Percentiles rank a stretch among this genome's conserved stretches.
phyloP scores from a whole-genome alignment of 495 filamentous ascomycete genomes.

The Annulohypoxylon nitens region DNA sequence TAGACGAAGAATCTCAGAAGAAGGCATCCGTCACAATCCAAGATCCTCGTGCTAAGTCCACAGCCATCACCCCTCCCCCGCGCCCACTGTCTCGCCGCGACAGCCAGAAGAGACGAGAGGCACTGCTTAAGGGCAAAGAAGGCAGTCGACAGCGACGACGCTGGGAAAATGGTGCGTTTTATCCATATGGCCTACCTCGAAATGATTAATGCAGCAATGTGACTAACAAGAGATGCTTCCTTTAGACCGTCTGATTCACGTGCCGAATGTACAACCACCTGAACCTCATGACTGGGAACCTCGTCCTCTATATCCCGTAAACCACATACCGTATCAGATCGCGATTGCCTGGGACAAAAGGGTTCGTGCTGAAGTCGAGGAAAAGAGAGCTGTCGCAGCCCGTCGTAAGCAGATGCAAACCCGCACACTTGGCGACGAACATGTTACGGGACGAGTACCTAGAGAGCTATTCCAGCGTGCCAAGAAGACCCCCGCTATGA shows the following conservation, averaged over 20 bases:
- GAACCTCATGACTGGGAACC: constrained; percentile 83
- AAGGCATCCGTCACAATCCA: constrained; percentile 47
- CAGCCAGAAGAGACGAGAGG: constrained; percentile 70
- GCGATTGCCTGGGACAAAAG: constrained; percentile 88
- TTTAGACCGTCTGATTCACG: constrained; percentile 84
- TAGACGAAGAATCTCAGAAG: constrained; percentile 51
- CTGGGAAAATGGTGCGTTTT: constrained; percentile 89
- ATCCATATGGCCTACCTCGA: background rate
- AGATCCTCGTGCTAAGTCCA: constrained; percentile 44
- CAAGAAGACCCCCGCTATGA: constrained; percentile 63
- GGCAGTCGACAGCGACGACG: constrained; percentile 87
- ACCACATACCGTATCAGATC: constrained; percentile 87
- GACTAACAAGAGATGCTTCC: constrained; percentile 36
- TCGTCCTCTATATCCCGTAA: constrained; percentile 80
- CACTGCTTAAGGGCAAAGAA: constrained; percentile 89
- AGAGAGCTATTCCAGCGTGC: constrained; percentile 67
- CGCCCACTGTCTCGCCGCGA: constrained; percentile 58
- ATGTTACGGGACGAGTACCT: constrained; percentile 64
- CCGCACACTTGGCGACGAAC: constrained; percentile 44
- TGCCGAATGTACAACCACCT: constrained; percentile 88
- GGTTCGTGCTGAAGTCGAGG: constrained; percentile 64
- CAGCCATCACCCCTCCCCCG: constrained; percentile 51
- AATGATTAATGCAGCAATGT: constrained; percentile 4
- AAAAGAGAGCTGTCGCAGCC: constrained; percentile 50
- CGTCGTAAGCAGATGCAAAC: constrained; percentile 49